Percentiles rank a stretch among this genome's conserved stretches.
These are phyloP conservation scores for Pyronema omphalodes DNA, from an alignment of 495 filamentous ascomycete species.

Conservation along the genomic window DNA sequence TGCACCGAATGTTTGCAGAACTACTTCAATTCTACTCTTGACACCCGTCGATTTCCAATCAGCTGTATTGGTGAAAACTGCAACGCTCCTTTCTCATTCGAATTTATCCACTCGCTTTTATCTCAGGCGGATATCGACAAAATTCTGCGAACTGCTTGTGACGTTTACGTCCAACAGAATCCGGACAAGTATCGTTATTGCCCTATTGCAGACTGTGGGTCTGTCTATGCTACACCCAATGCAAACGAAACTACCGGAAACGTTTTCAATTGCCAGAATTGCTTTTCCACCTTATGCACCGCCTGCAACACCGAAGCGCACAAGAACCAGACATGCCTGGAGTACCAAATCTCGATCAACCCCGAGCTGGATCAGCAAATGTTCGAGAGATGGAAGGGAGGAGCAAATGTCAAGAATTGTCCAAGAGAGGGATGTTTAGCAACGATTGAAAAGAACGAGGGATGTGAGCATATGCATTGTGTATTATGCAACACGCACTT, in stretches of 20 bases:
- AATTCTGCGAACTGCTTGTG: slow-evolving; percentile 23
- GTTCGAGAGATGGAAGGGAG: slow-evolving; percentile 18
- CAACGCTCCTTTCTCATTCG: neutral
- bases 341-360: slow-evolving; percentile 12
- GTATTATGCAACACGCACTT: slow-evolving; percentile 23
- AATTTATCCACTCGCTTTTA: slow-evolving; percentile 7
- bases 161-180: slow-evolving; percentile 18
- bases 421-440: slow-evolving; percentile 14
- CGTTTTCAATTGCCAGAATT: slow-evolving; percentile 23
- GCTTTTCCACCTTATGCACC: slow-evolving; percentile 25
- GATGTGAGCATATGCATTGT: slow-evolving; percentile 28
- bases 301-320: slow-evolving; percentile 22
- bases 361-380: slow-evolving; percentile 9
- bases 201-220: slow-evolving; percentile 25
- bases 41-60: slow-evolving; percentile 22
- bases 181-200: slow-evolving; percentile 25
- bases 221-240: slow-evolving; percentile 14
- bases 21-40: slow-evolving; percentile 17
- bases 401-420: slow-evolving; percentile 21
- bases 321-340: slow-evolving; percentile 24
- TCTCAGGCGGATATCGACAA: slow-evolving; percentile 13
- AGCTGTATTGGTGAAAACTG: slow-evolving; percentile 18
- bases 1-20: slow-evolving; percentile 25
- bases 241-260: slow-evolving; percentile 7
- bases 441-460: slow-evolving; percentile 24